A percentile compares a stretch with the other conserved stretches of the same genome.
phyloP scores from a whole-genome alignment of 441 rosid genomes.

The Theobroma grandiflorum region DNA sequence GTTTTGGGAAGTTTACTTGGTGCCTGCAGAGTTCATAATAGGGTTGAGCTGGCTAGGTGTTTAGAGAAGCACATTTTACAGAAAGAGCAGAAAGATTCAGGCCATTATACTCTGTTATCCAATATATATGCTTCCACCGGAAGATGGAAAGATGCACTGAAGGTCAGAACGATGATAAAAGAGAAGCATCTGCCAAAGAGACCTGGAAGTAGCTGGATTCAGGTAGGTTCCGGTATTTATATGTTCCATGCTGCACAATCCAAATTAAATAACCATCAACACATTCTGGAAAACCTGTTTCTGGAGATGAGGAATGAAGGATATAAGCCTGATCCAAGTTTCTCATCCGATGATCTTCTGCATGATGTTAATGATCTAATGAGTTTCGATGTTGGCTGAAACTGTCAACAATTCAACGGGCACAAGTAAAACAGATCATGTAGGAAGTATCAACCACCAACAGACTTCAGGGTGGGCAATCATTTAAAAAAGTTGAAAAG shows the following conservation, averaged over 20 bases:
- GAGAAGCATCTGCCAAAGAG: conserved; percentile 35
- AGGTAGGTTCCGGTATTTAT: conserved; percentile 36
- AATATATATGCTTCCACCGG: conserved; percentile 38
- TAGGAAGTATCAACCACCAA: not conserved
- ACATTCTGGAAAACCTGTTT: conserved; percentile 30
- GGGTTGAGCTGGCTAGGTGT: conserved; percentile 31
- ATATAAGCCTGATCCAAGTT: conserved; percentile 29
- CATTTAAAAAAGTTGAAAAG: not conserved
- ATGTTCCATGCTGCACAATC: conserved; percentile 40
- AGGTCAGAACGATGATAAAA: conserved; percentile 36
- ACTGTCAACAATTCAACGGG: not conserved
- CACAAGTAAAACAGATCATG: not conserved
- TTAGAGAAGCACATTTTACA: conserved; percentile 28
- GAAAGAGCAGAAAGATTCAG: conserved; percentile 33
- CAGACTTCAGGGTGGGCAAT: not conserved
- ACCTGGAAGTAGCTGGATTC: conserved; percentile 49
- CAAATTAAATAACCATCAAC: conserved; percentile 29
- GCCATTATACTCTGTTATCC: conserved; percentile 39
- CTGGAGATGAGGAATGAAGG: conserved; percentile 41
- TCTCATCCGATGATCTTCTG: conserved; percentile 25
- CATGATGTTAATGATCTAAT: conserved; percentile 22
- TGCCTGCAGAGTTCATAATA: conserved; percentile 43
- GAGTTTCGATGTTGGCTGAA: conserved; percentile 19
- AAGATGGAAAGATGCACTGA: conserved; percentile 41
- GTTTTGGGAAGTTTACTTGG: conserved; percentile 48